Percentiles rank a stretch among this genome's conserved stretches.
phyloP scores from a whole-genome alignment of 2,329 filamentous ascomycete species.

The Calonectria montana region DNA sequence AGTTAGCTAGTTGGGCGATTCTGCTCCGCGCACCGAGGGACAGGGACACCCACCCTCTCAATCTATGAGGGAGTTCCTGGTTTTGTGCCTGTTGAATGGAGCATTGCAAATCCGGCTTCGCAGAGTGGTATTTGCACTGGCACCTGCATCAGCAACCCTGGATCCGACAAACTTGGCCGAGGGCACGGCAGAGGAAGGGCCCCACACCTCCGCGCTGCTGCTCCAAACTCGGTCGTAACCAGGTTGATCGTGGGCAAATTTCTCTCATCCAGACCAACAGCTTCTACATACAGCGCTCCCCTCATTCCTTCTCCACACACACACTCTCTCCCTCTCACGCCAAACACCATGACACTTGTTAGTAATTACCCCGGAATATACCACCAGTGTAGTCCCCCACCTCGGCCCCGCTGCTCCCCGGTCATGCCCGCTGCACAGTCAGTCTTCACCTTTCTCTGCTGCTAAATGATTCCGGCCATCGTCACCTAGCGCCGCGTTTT shows the following conservation, averaged over 20 bases:
- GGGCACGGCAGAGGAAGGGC: not conserved
- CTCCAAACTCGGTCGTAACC: not conserved
- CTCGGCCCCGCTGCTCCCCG: conserved; percentile 16
- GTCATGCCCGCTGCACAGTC: not conserved
- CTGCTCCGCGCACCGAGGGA: no score
- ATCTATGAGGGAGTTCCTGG: not conserved
- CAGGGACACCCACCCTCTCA: not conserved
- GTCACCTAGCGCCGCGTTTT: conserved; percentile 10
- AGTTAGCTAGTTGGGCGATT: no score
- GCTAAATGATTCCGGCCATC: conserved; percentile 11
- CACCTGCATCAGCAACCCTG: not conserved
- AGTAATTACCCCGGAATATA: not conserved
- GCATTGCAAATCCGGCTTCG: conserved; percentile 10
- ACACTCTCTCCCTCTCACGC: not conserved
- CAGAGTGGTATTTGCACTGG: conserved; percentile 1
- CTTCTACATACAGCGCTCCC: not conserved
- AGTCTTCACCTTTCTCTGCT: not conserved
- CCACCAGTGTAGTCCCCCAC: conserved; percentile 10
- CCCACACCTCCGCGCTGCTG: not conserved
- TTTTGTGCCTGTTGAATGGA: not conserved
- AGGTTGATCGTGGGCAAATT: not conserved
- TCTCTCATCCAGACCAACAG: not conserved
- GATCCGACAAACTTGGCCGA: not conserved
- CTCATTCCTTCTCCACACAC: not conserved
- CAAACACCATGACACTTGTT: conserved; percentile 2